Percentiles rank a stretch among this genome's conserved stretches.
phyloP scores from a whole-genome alignment of 805 yeast genomes.

The Saccharomycopsis microspora region DNA sequence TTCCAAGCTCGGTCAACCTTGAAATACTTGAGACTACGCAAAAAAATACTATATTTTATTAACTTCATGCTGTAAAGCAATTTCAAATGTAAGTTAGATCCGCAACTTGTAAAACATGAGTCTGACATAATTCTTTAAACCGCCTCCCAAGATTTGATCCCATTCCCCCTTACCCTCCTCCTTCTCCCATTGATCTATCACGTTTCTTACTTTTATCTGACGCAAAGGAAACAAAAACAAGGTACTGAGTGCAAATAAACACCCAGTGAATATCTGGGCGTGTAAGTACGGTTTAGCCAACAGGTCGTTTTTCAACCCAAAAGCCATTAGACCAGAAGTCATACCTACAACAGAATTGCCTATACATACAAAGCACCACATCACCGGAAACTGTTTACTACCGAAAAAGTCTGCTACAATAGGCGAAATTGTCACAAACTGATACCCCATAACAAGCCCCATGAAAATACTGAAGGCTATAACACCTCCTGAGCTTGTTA shows the following conservation, averaged over 20 bases:
- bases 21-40: too few species aligned
- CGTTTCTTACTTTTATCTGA: constrained; percentile 24
- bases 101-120: too few species aligned
- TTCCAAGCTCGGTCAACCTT: too few species aligned
- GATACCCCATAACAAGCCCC: constrained; percentile 36
- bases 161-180: constrained; percentile 3
- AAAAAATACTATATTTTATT: too few species aligned
- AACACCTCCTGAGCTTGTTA: constrained; percentile 29
- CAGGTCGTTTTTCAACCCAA: constrained; percentile 30
- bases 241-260: constrained; percentile 22
- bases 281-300: constrained; percentile 24
- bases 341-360: constrained; percentile 26
- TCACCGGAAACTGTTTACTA: constrained; percentile 27
- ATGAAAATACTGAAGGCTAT: constrained; percentile 30
- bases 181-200: constrained; percentile 18
- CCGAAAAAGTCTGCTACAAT: constrained; percentile 31
- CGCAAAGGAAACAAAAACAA: constrained; percentile 25
- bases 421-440: constrained; percentile 29
- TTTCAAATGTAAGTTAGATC: too few species aligned
- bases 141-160: too few species aligned
- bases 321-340: constrained; percentile 43
- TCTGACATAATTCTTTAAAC: too few species aligned
- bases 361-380: constrained; percentile 27
- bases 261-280: constrained; percentile 31
- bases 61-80: too few species aligned